Percentiles rank a stretch among this genome's conserved stretches.
These are phyloP conservation scores for Cryptosporidium xiaoi DNA, from an alignment of 169 alveolate genomes.

Conservation along the genomic window DNA sequence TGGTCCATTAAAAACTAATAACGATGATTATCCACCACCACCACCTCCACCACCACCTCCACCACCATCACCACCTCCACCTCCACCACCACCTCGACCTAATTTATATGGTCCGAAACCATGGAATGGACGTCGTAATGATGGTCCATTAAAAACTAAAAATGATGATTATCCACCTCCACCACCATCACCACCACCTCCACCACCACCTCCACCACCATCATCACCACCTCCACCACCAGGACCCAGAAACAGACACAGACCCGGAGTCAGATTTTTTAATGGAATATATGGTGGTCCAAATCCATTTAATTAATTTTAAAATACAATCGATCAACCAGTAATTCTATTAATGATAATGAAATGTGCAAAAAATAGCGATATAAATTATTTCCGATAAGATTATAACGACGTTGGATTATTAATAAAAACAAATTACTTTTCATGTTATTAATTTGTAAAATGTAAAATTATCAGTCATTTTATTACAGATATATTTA, in stretches of 20 bases:
- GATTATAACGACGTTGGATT: too few species aligned
- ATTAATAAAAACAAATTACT: too few species aligned
- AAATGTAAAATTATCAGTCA: too few species aligned
- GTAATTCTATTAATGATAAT: not conserved
- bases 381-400: too few species aligned
- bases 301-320: not conserved
- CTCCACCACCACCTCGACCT: not conserved
- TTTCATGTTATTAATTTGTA: too few species aligned
- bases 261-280: not conserved
- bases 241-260: not conserved
- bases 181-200: not conserved
- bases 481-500: too few species aligned
- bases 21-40: slow-evolving; percentile 14
- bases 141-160: too few species aligned
- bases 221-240: not conserved
- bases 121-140: too few species aligned
- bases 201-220: not conserved
- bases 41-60: slow-evolving; percentile 16
- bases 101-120: too few species aligned
- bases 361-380: too few species aligned
- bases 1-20: too few species aligned
- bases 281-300: not conserved
- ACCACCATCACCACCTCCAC: slow-evolving; percentile 6
- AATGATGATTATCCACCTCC: too few species aligned
- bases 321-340: not conserved